Evolutionary conservation across 768 basidiomycete genomes (phyloP), one percentile per base, ranked within the genome.

Genomic region (Pleurotus giganteus): DNA sequence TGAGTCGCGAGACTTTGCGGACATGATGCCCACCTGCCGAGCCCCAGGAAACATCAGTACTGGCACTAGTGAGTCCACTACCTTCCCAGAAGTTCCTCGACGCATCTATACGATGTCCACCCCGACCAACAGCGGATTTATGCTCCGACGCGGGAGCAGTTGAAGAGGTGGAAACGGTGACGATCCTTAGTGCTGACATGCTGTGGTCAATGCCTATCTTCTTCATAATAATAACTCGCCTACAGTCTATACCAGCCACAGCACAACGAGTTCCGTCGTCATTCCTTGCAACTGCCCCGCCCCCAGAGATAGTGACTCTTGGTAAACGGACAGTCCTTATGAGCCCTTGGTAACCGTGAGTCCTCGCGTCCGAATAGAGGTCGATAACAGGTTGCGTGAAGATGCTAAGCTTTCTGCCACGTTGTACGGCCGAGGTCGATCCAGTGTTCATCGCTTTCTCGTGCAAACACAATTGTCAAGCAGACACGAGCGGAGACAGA

Each of bases 31-130:
- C 56, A 88, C 87, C 67, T 51, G 85, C 86, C 60, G 77, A 76
- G 23, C 84, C 85, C 90, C 90, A 92, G n/a, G 82, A 86, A 17
- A 91, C 84, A 62, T 89, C 89, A 0, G 89, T 92, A 60, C 80
- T 85, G 0, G 85, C 80, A 63, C 86, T 86, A 69, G 91, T 91
- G 53, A 92, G 70, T 0, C 87, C 88, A 53, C 83, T 89, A 0
- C 83, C 82, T 7, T 84, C 86, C 90, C 90, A 92, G 44, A 89
- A 72, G 63, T 91, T 91, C 45, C 85, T 80, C 11, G 86, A 86
- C 6, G 78, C 76, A 54, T 91, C 89, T n/a, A 89, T 79, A 32
- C 83, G 77, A 65, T 81, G 76, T 0, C 87, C 86, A 3, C 86
- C 86, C 28, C 71, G 71, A 12, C 86, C 88, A 9, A 78, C 67